Evolutionary conservation across 495 filamentous ascomycete genomes (phyloP).

Genomic region (Hyaloscypha variabilis): DNA sequence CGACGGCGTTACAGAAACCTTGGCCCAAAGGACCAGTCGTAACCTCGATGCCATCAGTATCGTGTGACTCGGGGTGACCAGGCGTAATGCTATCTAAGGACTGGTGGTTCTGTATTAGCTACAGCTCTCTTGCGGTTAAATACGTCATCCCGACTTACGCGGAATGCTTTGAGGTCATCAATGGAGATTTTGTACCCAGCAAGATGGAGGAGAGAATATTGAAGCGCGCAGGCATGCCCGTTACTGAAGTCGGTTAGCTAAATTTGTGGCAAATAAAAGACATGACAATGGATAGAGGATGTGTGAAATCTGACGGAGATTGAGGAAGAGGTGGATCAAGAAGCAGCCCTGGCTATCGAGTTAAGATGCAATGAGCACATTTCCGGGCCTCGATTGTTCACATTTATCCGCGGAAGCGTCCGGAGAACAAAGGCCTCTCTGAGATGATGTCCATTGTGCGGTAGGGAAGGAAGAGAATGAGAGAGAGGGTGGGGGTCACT

Average conservation of each 20-base stretch:
- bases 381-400: neutral
- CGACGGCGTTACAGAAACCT: constrained; percentile 93
- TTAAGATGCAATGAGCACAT: neutral
- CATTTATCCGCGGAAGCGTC: neutral
- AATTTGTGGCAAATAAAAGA: constrained; percentile 11
- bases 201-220: constrained; percentile 97
- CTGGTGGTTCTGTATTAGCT: constrained; percentile 4
- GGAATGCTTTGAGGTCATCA: constrained; percentile 93
- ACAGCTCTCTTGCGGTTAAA: neutral
- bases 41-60: constrained; percentile 95
- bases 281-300: too few species aligned
- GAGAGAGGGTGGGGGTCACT: constrained; percentile 43
- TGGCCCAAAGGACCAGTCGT: constrained; percentile 97
- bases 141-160: constrained; percentile 60
- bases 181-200: constrained; percentile 86
- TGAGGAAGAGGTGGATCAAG: neutral
- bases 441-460: neutral
- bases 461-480: neutral
- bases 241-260: constrained; percentile 60
- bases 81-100: constrained; percentile 87
- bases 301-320: too few species aligned
- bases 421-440: neutral
- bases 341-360: neutral
- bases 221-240: constrained; percentile 98
- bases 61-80: constrained; percentile 95